Evolutionary conservation across 1,139 yeast genomes (phyloP).

Genomic region (Geotrichum histeridarum): DNA sequence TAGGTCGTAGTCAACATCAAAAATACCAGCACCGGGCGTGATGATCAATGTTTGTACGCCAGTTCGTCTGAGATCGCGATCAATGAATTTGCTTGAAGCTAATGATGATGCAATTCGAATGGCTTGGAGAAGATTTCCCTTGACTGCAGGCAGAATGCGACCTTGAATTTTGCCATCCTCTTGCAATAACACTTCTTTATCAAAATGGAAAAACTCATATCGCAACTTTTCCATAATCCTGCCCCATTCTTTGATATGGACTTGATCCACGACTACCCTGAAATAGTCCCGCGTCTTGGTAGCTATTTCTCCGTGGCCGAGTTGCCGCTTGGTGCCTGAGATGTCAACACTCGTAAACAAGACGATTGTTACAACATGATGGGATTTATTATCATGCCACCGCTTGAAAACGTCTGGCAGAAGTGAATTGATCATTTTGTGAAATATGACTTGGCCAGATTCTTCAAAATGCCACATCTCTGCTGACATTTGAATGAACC

Average conservation of each 20-base stretch:
- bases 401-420: constrained; percentile 83
- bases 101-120: constrained; percentile 76
- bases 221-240: constrained; percentile 84
- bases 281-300: constrained; percentile 70
- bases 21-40: constrained; percentile 90
- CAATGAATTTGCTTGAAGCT: constrained; percentile 70
- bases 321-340: constrained; percentile 34
- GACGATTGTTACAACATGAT: constrained; percentile 87
- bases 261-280: constrained; percentile 93
- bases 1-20: constrained; percentile 81
- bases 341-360: constrained; percentile 77
- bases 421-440: constrained; percentile 82
- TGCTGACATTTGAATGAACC: constrained; percentile 79
- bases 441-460: constrained; percentile 89
- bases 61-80: constrained; percentile 82
- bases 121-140: constrained; percentile 85
- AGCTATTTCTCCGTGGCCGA: constrained; percentile 64
- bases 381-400: constrained; percentile 83
- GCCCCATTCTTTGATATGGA: constrained; percentile 77
- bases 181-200: constrained; percentile 59
- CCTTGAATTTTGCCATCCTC: constrained; percentile 40
- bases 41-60: constrained; percentile 78
- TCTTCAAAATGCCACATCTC: constrained; percentile 99
- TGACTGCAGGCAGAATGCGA: constrained; percentile 68
- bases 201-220: constrained; percentile 77